These are phyloP conservation scores for Moringa oleifera DNA, from an alignment of 345 rosid species.

Conservation along the genomic window DNA sequence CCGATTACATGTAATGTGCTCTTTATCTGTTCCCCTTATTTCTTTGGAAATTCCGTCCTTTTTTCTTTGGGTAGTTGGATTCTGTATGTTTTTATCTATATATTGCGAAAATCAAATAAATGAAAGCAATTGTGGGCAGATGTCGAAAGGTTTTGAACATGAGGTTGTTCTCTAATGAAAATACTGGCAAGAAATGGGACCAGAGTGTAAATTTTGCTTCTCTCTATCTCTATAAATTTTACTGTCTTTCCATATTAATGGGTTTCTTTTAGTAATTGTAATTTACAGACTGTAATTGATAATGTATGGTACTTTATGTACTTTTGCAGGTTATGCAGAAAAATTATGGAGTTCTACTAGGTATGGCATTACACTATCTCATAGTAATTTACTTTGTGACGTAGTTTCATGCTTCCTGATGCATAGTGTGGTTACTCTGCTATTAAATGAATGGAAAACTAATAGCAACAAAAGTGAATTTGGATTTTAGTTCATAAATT, in stretches of 20 bases:
- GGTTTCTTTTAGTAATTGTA: conserved; percentile 1
- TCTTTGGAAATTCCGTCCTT: background rate
- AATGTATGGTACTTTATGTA: background rate
- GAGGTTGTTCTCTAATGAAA: conserved; percentile 80
- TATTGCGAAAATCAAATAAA: background rate
- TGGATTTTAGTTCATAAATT: background rate
- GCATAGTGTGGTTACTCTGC: background rate
- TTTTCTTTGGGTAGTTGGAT: background rate
- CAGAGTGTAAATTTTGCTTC: conserved; percentile 43
- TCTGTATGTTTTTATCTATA: background rate
- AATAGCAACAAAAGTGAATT: background rate
- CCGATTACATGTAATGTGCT: conserved; percentile 59
- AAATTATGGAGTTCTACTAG: conserved; percentile 66
- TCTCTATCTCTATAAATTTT: background rate
- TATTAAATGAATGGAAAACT: too few relatives aligned
- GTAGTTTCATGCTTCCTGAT: background rate
- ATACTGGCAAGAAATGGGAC: conserved; percentile 82
- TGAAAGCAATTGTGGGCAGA: conserved; percentile 26
- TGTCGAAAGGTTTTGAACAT: conserved; percentile 85
- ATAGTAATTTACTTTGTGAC: background rate
- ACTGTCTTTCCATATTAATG: background rate
- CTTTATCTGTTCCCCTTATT: background rate
- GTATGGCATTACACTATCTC: conserved; percentile 21
- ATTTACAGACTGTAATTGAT: background rate
- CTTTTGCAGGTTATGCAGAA: conserved; percentile 76